A percentile compares a stretch with the other conserved stretches of the same genome.
These are phyloP conservation scores for Moricandia moricandioides DNA, from an alignment of 345 rosid genomes.

Conservation along the genomic window DNA sequence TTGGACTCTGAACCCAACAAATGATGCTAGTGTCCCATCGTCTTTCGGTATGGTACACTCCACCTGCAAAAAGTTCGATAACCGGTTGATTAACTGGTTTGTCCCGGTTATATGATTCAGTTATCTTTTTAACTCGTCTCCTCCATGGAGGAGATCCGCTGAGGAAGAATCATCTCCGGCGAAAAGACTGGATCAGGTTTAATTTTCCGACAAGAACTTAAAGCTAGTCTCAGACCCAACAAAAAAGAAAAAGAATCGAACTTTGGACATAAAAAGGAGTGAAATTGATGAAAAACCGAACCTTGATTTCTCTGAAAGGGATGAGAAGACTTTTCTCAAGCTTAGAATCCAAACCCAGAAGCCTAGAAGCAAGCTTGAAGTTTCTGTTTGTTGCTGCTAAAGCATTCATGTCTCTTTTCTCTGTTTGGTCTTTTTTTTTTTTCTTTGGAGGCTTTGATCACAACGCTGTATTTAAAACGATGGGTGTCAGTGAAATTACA, in stretches of 20 bases:
- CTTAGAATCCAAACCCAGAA: slow-evolving; percentile 91
- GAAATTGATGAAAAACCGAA: slow-evolving; percentile 24
- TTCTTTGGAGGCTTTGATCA: slow-evolving; percentile 19
- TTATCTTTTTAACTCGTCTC: not conserved
- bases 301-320: slow-evolving; percentile 98
- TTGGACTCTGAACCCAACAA: slow-evolving; percentile 83
- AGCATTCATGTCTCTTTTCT: slow-evolving; percentile 71
- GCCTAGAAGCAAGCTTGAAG: slow-evolving; percentile 85
- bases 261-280: not conserved
- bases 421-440: not conserved
- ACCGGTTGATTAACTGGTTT: not conserved
- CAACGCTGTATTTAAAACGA: slow-evolving; percentile 5
- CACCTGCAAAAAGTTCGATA: slow-evolving; percentile 44
- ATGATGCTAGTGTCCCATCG: slow-evolving; percentile 76
- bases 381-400: slow-evolving; percentile 95
- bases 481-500: slow-evolving; percentile 3
- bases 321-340: slow-evolving; percentile 92
- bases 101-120: not conserved
- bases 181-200: not conserved
- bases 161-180: not conserved
- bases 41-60: slow-evolving; percentile 87
- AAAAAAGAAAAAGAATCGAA: not conserved
- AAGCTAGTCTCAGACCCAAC: not conserved
- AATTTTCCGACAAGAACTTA: not conserved
- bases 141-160: not conserved